A percentile compares a stretch with the other conserved stretches of the same genome.
These are phyloP conservation scores for Fomitopsis pulvina DNA, from an alignment of 768 basidiomycete species.

Conservation along the genomic window DNA sequence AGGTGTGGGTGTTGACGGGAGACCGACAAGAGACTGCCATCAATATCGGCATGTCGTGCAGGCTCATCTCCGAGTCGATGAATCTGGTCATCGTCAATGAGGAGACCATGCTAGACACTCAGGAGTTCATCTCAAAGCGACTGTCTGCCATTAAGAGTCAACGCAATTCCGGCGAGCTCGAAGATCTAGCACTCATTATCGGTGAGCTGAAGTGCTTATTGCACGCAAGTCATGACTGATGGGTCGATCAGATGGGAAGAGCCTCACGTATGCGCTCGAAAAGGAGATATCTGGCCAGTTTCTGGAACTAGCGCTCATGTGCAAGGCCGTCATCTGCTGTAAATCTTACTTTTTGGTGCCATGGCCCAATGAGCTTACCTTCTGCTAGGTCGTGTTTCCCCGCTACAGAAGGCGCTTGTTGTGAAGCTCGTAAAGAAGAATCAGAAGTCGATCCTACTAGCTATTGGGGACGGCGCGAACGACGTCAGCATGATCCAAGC, in stretches of 20 bases:
- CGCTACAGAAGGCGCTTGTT: conserved; percentile 93
- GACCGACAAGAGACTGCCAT: conserved; percentile 99
- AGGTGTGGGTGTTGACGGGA: conserved; percentile 97
- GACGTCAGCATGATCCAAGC: conserved; percentile 99
- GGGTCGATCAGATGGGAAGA: conserved; percentile 98
- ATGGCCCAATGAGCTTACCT: not conserved
- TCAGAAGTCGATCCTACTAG: conserved; percentile 85
- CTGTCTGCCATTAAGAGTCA: conserved; percentile 92
- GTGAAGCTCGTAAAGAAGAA: conserved; percentile 99
- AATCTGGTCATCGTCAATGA: conserved; percentile 96
- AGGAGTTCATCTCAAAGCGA: conserved; percentile 83
- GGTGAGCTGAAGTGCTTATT: conserved; percentile 61
- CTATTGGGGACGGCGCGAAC: conserved; percentile 97
- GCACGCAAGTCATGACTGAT: too few species aligned
- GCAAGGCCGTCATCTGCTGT: conserved; percentile 99
- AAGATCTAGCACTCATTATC: conserved; percentile 92
- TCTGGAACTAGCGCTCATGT: conserved; percentile 93
- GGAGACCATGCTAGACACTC: conserved; percentile 70
- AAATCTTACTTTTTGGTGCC: conserved; percentile 24
- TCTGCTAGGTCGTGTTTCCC: conserved; percentile 83
- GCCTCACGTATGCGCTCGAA: conserved; percentile 85
- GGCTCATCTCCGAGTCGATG: conserved; percentile 97
- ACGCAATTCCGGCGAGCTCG: conserved; percentile 77
- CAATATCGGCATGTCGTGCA: conserved; percentile 97
- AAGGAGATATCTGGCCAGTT: conserved; percentile 88